phyloP scores from a whole-genome alignment of 768 basidiomycete genomes.

The Amanita rimosa region DNA sequence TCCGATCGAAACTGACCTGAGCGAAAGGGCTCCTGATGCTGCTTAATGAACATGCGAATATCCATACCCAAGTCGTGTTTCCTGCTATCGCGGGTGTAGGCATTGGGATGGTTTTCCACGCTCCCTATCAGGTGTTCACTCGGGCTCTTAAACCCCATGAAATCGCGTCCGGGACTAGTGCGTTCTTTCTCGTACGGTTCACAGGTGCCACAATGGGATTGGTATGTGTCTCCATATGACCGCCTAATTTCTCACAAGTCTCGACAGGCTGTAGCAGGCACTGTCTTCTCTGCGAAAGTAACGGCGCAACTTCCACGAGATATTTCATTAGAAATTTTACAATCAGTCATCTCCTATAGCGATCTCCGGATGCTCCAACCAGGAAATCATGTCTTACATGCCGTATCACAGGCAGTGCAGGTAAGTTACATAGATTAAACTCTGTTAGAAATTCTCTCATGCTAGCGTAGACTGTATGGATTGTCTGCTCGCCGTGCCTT shows the following conservation, averaged over 20 bases:
- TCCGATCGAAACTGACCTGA: conserved; percentile 9
- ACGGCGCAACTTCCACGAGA: conserved; percentile 36
- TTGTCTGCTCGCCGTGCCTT: conserved; percentile 58
- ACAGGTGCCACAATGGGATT: conserved; percentile 78
- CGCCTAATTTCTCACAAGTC: conserved; percentile 6
- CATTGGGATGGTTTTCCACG: conserved; percentile 76
- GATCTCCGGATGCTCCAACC: conserved; percentile 36
- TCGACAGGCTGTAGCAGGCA: conserved; percentile 61
- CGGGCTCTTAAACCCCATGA: conserved; percentile 53
- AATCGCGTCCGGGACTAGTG: conserved; percentile 70
- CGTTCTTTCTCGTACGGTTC: conserved; percentile 81
- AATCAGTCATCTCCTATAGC: conserved; percentile 44
- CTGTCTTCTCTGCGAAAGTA: conserved; percentile 52
- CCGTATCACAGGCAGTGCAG: conserved; percentile 53
- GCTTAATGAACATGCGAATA: conserved; percentile 41
- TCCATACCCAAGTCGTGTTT: conserved; percentile 36
- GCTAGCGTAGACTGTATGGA: conserved; percentile 52
- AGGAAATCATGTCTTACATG: conserved; percentile 34
- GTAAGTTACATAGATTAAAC: conserved; percentile 24
- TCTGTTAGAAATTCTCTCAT: conserved; percentile 1
- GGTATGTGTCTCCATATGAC: conserved; percentile 30
- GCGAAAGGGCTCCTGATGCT: conserved; percentile 53
- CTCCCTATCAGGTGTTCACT: conserved; percentile 74
- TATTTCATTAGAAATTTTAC: conserved; percentile 27
- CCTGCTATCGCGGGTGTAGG: conserved; percentile 69